These are phyloP conservation scores for Lodderomyces metapsilosis DNA, from an alignment of 1,139 yeast genomes.

Conservation along the genomic window DNA sequence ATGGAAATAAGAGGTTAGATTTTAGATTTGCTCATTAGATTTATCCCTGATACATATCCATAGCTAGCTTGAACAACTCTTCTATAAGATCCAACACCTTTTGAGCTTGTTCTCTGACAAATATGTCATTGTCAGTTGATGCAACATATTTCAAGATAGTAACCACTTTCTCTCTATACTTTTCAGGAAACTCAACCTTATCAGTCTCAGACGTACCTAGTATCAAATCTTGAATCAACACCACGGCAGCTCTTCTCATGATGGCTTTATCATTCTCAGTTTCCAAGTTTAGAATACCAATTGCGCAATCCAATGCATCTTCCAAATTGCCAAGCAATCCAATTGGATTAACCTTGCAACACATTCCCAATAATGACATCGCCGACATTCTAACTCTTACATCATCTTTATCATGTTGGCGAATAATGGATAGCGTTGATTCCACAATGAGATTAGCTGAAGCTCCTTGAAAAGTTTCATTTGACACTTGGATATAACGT, in stretches of 20 bases:
- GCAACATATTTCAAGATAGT: constrained; percentile 42
- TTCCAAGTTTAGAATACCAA: constrained; percentile 70
- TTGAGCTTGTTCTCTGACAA: constrained; percentile 59
- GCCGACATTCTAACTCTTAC: constrained; percentile 77
- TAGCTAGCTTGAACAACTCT: constrained; percentile 26
- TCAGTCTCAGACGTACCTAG: constrained; percentile 41
- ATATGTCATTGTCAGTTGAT: constrained; percentile 52
- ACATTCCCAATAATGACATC: constrained; percentile 72
- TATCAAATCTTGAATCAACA: constrained; percentile 63
- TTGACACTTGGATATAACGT: constrained; percentile 52
- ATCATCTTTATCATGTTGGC: constrained; percentile 43
- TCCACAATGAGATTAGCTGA: constrained; percentile 26
- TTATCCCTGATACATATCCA: constrained; percentile 10
- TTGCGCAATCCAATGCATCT: constrained; percentile 69
- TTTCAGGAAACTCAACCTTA: constrained; percentile 49
- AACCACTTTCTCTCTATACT: constrained; percentile 43
- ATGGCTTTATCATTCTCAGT: constrained; percentile 43
- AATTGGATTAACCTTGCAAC: constrained; percentile 58
- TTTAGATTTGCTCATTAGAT: constrained; percentile 31
- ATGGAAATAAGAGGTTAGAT: constrained; percentile 56
- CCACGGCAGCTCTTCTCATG: constrained; percentile 75
- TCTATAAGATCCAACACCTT: constrained; percentile 43
- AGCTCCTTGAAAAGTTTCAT: constrained; percentile 46
- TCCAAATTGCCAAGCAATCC: constrained; percentile 49
- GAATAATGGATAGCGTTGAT: constrained; percentile 37